Evolutionary conservation across 768 basidiomycete genomes (phyloP).

Genomic region (Pluteus cervinus): DNA sequence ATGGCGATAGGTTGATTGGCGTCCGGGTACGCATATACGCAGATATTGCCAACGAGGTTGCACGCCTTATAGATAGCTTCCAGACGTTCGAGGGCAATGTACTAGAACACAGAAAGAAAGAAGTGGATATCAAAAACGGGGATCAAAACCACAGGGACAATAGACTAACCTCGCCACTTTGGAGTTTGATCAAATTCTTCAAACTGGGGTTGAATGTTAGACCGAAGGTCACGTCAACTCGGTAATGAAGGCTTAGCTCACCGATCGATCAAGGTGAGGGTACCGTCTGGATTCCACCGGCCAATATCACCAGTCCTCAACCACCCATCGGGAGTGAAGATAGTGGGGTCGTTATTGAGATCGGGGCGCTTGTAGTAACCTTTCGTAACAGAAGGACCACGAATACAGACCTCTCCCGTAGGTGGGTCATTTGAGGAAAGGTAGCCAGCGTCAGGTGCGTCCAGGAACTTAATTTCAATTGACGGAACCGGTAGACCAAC

Average conservation of each 20-base stretch:
- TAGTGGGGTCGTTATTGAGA: conserved; percentile 73
- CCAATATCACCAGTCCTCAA: conserved; percentile 92
- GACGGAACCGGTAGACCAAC: conserved; percentile 89
- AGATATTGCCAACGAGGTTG: conserved; percentile 74
- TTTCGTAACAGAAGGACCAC: conserved; percentile 80
- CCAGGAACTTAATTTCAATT: conserved; percentile 81
- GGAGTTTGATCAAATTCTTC: conserved; percentile 89
- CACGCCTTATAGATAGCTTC: conserved; percentile 86
- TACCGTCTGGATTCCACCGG: conserved; percentile 92
- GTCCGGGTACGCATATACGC: conserved; percentile 71
- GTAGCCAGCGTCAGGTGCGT: conserved; percentile 85
- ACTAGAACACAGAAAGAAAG: conserved; percentile 30
- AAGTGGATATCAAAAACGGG: conserved; percentile 5
- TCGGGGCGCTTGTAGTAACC: conserved; percentile 93
- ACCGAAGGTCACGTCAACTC: too few relatives aligned
- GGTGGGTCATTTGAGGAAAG: conserved; percentile 61
- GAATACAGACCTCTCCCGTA: conserved; percentile 85
- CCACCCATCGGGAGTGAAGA: conserved; percentile 92
- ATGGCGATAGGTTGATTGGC: conserved; percentile 84
- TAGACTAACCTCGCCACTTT: conserved; percentile 61
- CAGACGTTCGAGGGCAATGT: conserved; percentile 87
- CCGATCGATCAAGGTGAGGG: conserved; percentile 85
- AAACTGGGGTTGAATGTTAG: conserved; percentile 33
- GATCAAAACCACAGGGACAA: neutral
- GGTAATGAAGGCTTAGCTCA: too few relatives aligned